Percentiles rank a stretch among this genome's conserved stretches.
These are phyloP conservation scores for Lepiota brunneoincarnata DNA, from an alignment of 768 basidiomycete species.

Conservation along the genomic window DNA sequence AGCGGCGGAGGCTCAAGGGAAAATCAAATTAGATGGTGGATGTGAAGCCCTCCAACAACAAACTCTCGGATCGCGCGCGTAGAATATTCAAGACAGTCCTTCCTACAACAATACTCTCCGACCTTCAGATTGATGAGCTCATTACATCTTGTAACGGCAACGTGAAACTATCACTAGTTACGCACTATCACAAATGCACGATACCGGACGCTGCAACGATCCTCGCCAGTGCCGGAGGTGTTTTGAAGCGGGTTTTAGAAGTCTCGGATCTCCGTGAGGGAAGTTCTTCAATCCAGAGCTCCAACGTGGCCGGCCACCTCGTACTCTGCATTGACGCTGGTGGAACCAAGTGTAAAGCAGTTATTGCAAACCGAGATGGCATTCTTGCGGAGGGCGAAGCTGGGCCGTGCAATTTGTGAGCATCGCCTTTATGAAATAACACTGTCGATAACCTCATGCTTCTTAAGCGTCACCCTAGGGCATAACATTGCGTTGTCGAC, in stretches of 20 bases:
- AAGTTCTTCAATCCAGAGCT: not conserved
- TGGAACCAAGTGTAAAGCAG: conserved; percentile 23
- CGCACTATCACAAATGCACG: conserved; percentile 19
- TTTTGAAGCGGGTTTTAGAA: conserved; percentile 20
- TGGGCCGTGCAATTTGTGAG: conserved; percentile 28
- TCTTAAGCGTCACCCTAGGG: conserved; percentile 21
- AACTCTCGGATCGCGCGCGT: conserved; percentile 26
- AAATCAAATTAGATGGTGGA: conserved; percentile 28
- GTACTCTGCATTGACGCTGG: conserved; percentile 26
- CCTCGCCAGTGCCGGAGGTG: conserved; percentile 18
- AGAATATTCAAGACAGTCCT: conserved; percentile 28
- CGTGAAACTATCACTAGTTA: conserved; percentile 31
- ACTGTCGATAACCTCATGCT: not conserved
- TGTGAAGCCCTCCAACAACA: conserved; percentile 28
- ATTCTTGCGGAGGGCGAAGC: conserved; percentile 19
- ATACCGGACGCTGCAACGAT: conserved; percentile 15
- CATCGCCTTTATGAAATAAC: not conserved
- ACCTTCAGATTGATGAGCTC: conserved; percentile 26
- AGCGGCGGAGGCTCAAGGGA: not conserved
- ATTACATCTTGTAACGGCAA: conserved; percentile 26
- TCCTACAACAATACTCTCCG: conserved; percentile 17
- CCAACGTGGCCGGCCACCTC: not conserved
- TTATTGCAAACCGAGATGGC: conserved; percentile 19
- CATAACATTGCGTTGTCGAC: conserved; percentile 22
- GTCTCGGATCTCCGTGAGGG: not conserved